Conservation (phyloP, 1,284 basidiomycete genomes). For the Trametes sp. region DNA sequence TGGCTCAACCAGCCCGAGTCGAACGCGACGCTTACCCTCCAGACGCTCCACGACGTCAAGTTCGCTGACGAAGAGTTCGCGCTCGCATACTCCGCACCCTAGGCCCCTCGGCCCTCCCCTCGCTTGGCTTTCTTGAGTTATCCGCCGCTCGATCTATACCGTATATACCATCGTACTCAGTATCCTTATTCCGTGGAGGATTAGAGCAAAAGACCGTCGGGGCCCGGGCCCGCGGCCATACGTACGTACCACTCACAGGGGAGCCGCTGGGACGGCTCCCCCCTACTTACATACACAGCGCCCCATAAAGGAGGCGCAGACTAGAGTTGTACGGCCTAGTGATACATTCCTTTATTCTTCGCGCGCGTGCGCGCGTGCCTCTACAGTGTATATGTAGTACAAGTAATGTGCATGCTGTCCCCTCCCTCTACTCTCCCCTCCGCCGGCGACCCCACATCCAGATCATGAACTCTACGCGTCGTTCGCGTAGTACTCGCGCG, state of each 20-base stretch:
- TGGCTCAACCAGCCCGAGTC: slow-evolving; percentile 50
- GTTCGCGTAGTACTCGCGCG: slow-evolving; percentile 45
- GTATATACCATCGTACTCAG: background rate
- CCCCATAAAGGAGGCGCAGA: background rate
- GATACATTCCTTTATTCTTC: slow-evolving; percentile 24
- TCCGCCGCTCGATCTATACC: background rate
- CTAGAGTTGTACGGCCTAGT: slow-evolving; percentile 22
- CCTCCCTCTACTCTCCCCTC: background rate
- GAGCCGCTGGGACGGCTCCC: slow-evolving; percentile 9
- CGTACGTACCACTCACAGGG: background rate
- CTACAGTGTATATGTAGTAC: slow-evolving; percentile 21
- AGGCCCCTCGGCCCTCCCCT: background rate
- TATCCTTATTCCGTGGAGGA: slow-evolving; percentile 6
- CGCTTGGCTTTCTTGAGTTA: background rate
- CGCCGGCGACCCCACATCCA: background rate
- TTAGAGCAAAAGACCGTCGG: background rate
- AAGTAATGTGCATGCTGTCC: slow-evolving; percentile 6
- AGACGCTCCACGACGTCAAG: slow-evolving; percentile 36
- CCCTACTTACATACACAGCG: background rate
- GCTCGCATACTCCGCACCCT: background rate
- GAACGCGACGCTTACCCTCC: slow-evolving; percentile 35
- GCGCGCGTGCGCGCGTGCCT: slow-evolving; percentile 1
- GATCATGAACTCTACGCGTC: slow-evolving; percentile 4
- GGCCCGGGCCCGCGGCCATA: background rate
- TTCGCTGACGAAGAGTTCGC: slow-evolving; percentile 44